Conservation (phyloP, 345 rosid genomes). For the Raphanus sativus region DNA sequence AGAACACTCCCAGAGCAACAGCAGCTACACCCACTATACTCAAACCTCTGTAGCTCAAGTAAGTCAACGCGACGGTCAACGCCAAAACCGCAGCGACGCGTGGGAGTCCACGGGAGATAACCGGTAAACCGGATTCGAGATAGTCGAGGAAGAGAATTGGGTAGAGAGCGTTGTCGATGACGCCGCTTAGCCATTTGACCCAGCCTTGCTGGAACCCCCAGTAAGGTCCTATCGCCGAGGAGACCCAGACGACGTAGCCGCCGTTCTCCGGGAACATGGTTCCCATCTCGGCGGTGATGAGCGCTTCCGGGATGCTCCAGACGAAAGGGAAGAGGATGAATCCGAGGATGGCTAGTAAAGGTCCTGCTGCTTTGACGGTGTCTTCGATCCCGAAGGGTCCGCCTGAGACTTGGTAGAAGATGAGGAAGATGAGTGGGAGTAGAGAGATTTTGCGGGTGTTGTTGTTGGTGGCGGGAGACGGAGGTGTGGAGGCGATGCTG, state of each 20-base stretch:
- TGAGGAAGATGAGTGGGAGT: constrained; percentile 50
- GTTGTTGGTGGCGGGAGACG: neutral
- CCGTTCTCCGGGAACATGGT: constrained; percentile 88
- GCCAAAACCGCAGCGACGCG: constrained; percentile 46
- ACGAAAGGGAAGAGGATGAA: constrained; percentile 66
- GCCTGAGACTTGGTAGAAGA: constrained; percentile 35
- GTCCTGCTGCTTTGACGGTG: constrained; percentile 72
- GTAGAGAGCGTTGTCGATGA: constrained; percentile 71
- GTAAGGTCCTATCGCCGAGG: constrained; percentile 66
- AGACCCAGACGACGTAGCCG: constrained; percentile 80
- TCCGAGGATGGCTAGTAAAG: constrained; percentile 62
- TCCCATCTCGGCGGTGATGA: constrained; percentile 79
- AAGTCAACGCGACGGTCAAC: constrained; percentile 57
- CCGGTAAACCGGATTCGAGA: constrained; percentile 57
- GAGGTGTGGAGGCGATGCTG: neutral
- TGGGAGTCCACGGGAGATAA: constrained; percentile 48
- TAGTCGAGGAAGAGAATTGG: constrained; percentile 76
- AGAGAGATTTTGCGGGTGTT: constrained; percentile 53
- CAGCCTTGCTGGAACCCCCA: constrained; percentile 93
- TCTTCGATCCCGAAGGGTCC: constrained; percentile 82
- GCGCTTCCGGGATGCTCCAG: constrained; percentile 81
- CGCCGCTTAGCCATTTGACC: constrained; percentile 92
- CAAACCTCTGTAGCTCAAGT: constrained; percentile 64
- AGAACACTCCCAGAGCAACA: constrained; percentile 52
- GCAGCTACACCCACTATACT: constrained; percentile 70